Evolutionary conservation across 2,329 filamentous ascomycete species (phyloP), one percentile per base, ranked within the genome.

Genomic region (Neofusicoccum parvum): DNA sequence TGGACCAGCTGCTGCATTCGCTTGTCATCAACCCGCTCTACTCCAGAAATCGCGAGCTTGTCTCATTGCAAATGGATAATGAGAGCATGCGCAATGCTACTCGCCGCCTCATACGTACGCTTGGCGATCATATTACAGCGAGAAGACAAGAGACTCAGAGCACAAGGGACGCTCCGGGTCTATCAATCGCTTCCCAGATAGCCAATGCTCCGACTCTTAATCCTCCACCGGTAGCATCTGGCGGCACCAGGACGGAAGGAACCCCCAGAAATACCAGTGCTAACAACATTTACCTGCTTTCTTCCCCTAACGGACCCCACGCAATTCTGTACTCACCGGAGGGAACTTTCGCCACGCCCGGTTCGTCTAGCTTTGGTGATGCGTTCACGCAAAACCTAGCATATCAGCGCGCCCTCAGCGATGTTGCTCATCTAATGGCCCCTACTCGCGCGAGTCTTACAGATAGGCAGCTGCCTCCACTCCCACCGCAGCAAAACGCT

Each of bases 251-350:
- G n/a, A 41, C 45, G 32, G 46, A 39, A 15, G 10, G 17, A 5
- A n/a, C n/a, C 45, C 17, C 46, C 4, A 11, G 20, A 27, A 48
- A 36, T 65, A 69, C 7, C 72, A 71, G 7, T 66, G 69, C 32
- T 72, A 78, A 58, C 67, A 48, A 49, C 23, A 20, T 77, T 6
- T 78, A 77, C 60, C 69, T 78, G 10, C 70, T 78, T 0, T 76
- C 75, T 32, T 75, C 74, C 64, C 75, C 76, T 0, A 74, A 76
- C 48, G 76, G 76, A 7, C 75, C 76, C 0, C 74, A 77, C 15
- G 75, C 74, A 12, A 66, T 78, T 37, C 66, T 78, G 2, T 77
- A 48, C 17, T 56, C 62, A 9, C 41, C 50, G 4, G 27, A 58
- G 3, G 50, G 49, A 6, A 49, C 50, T 17, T 49, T 58, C 14